phyloP scores from a whole-genome alignment of 345 rosid genomes.

The Aquilaria malaccensis region DNA sequence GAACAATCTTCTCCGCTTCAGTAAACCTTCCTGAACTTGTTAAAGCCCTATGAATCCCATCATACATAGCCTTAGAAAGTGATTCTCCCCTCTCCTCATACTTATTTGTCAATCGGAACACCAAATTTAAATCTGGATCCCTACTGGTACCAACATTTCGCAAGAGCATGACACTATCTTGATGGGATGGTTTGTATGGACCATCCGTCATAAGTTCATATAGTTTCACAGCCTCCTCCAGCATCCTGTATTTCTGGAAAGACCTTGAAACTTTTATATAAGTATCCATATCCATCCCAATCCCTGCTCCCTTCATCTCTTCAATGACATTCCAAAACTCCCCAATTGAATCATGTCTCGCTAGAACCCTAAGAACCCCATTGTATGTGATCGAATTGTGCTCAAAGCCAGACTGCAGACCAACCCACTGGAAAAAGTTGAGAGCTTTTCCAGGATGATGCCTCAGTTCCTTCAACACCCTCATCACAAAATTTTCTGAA shows the following conservation, averaged over 20 bases:
- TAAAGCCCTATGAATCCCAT: conserved; percentile 72
- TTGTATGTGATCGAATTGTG: conserved; percentile 53
- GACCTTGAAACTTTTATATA: conserved; percentile 71
- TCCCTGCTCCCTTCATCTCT: conserved; percentile 59
- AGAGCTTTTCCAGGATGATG: conserved; percentile 45
- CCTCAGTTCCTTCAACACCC: conserved; percentile 61
- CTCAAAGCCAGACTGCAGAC: conserved; percentile 24
- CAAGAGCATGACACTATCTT: conserved; percentile 58
- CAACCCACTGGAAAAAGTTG: conserved; percentile 49
- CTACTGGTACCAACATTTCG: conserved; percentile 42
- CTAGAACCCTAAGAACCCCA: conserved; percentile 53
- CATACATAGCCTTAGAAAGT: conserved; percentile 68
- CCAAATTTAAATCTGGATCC: conserved; percentile 51
- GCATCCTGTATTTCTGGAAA: conserved; percentile 65
- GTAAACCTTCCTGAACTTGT: conserved; percentile 55
- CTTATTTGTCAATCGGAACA: conserved; percentile 50
- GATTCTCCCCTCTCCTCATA: conserved; percentile 43
- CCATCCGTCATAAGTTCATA: conserved; percentile 90
- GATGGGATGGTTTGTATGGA: conserved; percentile 63
- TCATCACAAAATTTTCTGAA: conserved; percentile 58
- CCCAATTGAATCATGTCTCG: conserved; percentile 42
- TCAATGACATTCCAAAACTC: conserved; percentile 67
- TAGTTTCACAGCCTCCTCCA: conserved; percentile 66
- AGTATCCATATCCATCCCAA: conserved; percentile 60
- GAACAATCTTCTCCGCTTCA: conserved; percentile 53